phyloP scores from a whole-genome alignment of 352 stramenopile species.

The Phytophthora crassamura region DNA sequence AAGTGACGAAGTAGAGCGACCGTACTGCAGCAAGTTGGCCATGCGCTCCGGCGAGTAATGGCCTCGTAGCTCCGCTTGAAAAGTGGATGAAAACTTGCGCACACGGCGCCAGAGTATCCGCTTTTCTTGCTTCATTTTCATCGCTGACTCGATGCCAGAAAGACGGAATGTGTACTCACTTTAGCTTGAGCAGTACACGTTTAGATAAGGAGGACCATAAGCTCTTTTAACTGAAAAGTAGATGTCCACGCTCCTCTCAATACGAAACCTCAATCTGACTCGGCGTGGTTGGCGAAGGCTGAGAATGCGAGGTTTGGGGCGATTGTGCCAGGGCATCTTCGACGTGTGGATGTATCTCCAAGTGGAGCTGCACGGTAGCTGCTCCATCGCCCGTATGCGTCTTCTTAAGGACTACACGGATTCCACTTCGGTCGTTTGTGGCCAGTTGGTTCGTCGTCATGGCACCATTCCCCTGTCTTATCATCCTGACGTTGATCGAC shows the following conservation, averaged over 20 bases:
- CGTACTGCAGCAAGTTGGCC: constrained; percentile 15
- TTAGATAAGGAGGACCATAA: no score
- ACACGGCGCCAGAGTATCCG: constrained; percentile 2
- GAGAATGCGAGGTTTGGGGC: constrained; percentile 7
- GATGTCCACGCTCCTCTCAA: neutral
- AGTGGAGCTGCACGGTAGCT: constrained; percentile 49
- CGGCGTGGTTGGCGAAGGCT: neutral
- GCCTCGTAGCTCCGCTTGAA: constrained; percentile 47
- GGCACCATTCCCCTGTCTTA: constrained; percentile 27
- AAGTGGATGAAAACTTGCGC: constrained; percentile 11
- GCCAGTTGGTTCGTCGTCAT: constrained; percentile 13
- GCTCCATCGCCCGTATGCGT: constrained; percentile 34
- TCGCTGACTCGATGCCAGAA: no score
- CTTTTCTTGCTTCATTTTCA: constrained; percentile 5
- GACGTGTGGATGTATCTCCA: constrained; percentile 40
- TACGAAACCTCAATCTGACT: neutral
- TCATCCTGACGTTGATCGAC: constrained; percentile 33
- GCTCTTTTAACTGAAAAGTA: neutral
- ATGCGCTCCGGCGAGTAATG: constrained; percentile 45
- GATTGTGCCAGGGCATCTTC: constrained; percentile 10
- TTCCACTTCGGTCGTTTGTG: constrained; percentile 18
- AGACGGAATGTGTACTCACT: no score
- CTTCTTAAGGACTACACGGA: constrained; percentile 15
- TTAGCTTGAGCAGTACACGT: no score
- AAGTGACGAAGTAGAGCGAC: neutral